Evolutionary conservation across 2,329 filamentous ascomycete species (phyloP).

Genomic region (Ceratocystis ficicola): DNA sequence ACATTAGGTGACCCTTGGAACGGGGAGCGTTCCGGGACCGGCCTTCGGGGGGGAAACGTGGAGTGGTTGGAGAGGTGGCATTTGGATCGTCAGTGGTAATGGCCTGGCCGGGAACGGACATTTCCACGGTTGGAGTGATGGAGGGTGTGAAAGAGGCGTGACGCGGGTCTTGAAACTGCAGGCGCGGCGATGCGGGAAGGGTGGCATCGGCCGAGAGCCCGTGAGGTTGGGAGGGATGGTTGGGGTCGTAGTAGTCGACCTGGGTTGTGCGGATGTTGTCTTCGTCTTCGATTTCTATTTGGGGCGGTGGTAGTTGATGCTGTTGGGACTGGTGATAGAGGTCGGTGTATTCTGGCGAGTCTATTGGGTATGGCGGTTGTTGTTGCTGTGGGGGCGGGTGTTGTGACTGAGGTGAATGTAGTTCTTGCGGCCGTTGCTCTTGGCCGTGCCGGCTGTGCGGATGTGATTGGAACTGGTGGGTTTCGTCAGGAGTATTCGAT

Average conservation of each 20-base stretch:
- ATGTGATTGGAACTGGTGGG: not conserved
- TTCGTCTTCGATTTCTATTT: conserved; percentile 22
- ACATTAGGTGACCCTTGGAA: conserved; percentile 20
- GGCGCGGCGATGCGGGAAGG: conserved; percentile 12
- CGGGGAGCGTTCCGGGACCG: conserved; percentile 18
- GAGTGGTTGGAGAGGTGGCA: conserved; percentile 19
- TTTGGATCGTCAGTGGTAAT: conserved; percentile 19
- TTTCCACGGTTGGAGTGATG: conserved; percentile 18
- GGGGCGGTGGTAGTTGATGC: conserved; percentile 15
- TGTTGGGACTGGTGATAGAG: not conserved
- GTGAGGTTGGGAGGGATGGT: not conserved
- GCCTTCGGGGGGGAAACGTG: conserved; percentile 18
- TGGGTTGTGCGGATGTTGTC: conserved; percentile 20
- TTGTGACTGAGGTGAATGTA: not conserved
- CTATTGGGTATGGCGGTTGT: conserved; percentile 12
- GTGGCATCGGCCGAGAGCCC: conserved; percentile 16
- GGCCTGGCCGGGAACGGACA: conserved; percentile 20
- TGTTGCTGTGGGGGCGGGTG: not conserved
- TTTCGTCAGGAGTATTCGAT: too few relatives aligned
- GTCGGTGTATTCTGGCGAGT: not conserved
- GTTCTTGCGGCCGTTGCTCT: not conserved
- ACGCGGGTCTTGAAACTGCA: conserved; percentile 19
- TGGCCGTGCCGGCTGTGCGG: not conserved
- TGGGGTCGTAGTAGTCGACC: conserved; percentile 16
- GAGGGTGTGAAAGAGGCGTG: conserved; percentile 21